phyloP scores from a whole-genome alignment of 1,284 basidiomycete species.

The Ustilago hordei region DNA sequence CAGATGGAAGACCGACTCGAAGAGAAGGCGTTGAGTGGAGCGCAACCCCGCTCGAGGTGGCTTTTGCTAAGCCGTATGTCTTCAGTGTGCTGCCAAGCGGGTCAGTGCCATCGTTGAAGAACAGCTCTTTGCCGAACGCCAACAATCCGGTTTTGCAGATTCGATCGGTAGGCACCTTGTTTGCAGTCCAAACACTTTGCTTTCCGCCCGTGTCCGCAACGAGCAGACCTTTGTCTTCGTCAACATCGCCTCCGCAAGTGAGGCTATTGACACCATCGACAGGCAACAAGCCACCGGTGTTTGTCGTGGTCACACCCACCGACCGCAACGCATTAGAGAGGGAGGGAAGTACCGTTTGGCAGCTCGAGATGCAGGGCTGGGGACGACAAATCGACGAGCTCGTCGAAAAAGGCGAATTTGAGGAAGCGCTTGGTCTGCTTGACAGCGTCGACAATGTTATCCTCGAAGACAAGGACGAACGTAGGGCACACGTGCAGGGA shows the following conservation, averaged over 20 bases:
- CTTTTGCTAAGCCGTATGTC: constrained; percentile 84
- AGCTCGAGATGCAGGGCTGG: constrained; percentile 80
- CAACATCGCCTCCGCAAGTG: constrained; percentile 36
- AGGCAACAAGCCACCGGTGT: constrained; percentile 45
- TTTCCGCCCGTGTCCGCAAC: constrained; percentile 41
- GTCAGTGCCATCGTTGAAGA: constrained; percentile 46
- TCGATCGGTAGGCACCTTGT: constrained; percentile 53
- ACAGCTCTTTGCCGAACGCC: constrained; percentile 39
- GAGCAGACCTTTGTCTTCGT: constrained; percentile 4
- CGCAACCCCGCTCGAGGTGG: constrained; percentile 83
- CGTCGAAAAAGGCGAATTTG: constrained; percentile 78
- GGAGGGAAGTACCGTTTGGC: constrained; percentile 76
- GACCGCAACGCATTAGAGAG: constrained; percentile 48
- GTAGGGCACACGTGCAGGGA: constrained; percentile 72
- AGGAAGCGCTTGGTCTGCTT: constrained; percentile 83
- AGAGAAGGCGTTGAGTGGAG: constrained; percentile 80
- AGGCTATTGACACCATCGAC: constrained; percentile 50
- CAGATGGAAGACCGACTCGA: constrained; percentile 78
- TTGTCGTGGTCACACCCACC: constrained; percentile 46
- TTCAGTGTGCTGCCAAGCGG: constrained; percentile 72
- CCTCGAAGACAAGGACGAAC: constrained; percentile 75
- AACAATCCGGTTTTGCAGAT: constrained; percentile 54
- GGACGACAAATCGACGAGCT: constrained; percentile 86
- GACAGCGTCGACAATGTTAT: constrained; percentile 77
- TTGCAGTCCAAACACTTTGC: constrained; percentile 57